Evolutionary conservation across 2,329 filamentous ascomycete genomes (phyloP), one percentile per base, ranked within the genome.

Genomic region (Diaporthe eres): DNA sequence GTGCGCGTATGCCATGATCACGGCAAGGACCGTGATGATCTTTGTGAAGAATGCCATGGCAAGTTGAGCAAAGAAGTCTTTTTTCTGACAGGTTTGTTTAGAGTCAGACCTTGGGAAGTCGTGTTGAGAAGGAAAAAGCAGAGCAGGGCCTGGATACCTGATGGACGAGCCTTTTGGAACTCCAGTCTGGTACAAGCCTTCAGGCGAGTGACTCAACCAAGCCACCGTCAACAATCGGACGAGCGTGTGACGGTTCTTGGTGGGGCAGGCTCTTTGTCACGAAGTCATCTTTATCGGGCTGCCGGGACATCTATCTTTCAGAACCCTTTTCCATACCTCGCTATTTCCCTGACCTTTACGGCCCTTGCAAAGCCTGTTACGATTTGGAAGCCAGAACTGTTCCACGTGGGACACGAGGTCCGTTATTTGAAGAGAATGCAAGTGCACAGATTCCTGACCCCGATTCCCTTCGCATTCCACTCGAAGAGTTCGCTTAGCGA

Each of bases 271-370:
- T 13, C 57, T 25, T n/a, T n/a, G 9, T 39, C 34, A 39, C 19
- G 34, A 60, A n/a, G 17, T 0, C 4, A 60, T 39, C 57, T 13
- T n/a, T 2, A 5, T 39, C 31, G 0, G 6, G 34, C 57, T 17
- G 9, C 4, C 19, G n/a, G 15, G 0, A 2, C 10, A 12, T 39
- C 22, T 0, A 58, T 39, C 12, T 3, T 6, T 39, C 34, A 0
- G 0, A 2, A 5, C 0, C 10, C 4, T 60, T 22, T 2, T 47
- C 0, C 17, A 47, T 8, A 2, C 1, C 17, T 47, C 44, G 17
- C 19, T 3, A 22, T 47, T 47, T 47, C 17, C 44, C 15, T 15
- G 17, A 5, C 5, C 44, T 9, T 7, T 6, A 22, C 44, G 17
- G 44, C 44, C 7, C 17, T 47, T 19, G 17, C 2, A 47, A 19